Evolutionary conservation across 1,284 basidiomycete species (phyloP).

Genomic region (Ganoderma sinense): DNA sequence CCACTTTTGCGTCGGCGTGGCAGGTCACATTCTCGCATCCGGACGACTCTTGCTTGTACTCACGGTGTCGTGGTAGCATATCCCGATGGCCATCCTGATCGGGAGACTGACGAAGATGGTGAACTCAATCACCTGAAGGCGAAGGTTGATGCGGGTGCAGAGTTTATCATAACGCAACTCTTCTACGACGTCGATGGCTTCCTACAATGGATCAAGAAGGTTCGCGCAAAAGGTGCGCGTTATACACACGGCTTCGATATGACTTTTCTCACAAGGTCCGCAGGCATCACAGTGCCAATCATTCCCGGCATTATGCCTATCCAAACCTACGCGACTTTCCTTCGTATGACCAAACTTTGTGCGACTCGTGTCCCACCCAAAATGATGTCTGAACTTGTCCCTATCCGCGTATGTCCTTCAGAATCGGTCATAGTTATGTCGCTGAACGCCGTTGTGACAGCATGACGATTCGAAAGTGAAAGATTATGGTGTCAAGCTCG

Average conservation of each 20-base stretch:
- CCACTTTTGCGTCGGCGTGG: slow-evolving; percentile 92
- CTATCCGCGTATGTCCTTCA: slow-evolving; percentile 71
- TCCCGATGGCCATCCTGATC: slow-evolving; percentile 90
- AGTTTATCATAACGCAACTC: slow-evolving; percentile 96
- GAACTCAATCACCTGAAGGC: slow-evolving; percentile 84
- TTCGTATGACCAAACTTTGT: slow-evolving; percentile 90
- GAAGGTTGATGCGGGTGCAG: slow-evolving; percentile 95
- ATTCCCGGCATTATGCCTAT: slow-evolving; percentile 99
- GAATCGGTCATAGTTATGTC: background rate
- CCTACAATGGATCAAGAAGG: slow-evolving; percentile 78
- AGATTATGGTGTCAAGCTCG: slow-evolving; percentile 85
- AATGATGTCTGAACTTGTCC: slow-evolving; percentile 76
- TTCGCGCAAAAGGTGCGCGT: slow-evolving; percentile 70
- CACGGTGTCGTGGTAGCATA: slow-evolving; percentile 65
- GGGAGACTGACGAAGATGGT: slow-evolving; percentile 64
- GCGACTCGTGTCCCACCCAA: slow-evolving; percentile 81
- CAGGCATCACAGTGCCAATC: slow-evolving; percentile 91
- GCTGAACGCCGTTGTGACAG: slow-evolving; percentile 46
- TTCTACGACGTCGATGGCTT: slow-evolving; percentile 96
- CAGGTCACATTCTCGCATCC: slow-evolving; percentile 55
- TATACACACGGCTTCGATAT: background rate
- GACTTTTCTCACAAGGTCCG: slow-evolving; percentile 8
- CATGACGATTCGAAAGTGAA: slow-evolving; percentile 93
- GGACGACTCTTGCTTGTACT: slow-evolving; percentile 21
- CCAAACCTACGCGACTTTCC: slow-evolving; percentile 94